Evolutionary conservation across 75 land plant species (phyloP), one percentile per base, ranked within the genome.

Genomic region (Picea glauca): DNA sequence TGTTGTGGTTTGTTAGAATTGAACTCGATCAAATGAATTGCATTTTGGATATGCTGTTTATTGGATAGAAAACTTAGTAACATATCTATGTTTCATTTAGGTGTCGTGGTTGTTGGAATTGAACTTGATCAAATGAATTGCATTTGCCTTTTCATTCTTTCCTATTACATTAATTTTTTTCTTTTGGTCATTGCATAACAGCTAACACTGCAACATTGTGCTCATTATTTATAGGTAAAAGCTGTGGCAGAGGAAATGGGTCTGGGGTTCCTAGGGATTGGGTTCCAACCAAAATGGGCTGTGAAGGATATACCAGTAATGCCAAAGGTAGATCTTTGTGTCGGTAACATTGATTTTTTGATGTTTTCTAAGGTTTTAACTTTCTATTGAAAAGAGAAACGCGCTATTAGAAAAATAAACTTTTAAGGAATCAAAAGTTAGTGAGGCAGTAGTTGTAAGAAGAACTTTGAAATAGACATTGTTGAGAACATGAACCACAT

Each of bases 221-320:
- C 38, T 65, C 86, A 46, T 46, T 46, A 46, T 61, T 61, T 61
- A 3, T 61, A 96, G 99, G 99, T 98, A n/a, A 98, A 98, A 84
- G 98, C 99, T 76, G 99, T 95, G 78, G 91, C 98, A 73, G 99
- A 98, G 76, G 99, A 98, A 83, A 89, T 98, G 86, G 92, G 94
- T 3, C 86, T 98, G 78, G 99, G 99, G 17, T 98, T 98, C 65
- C 77, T 93, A 79, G 99, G 99, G 35, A 92, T 93, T 79, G 99
- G 99, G 13, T 98, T 98, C 80, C 94, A 95, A 80, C 99, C 99
- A 62, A 98, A 98, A 76, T 95, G 98, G 94, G 80, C 62, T 32
- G 54, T 86, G 31, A 79, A 88, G 56, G 91, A 90, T 60, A 98
- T 91, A 62, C 98, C 98, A 75, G 84, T 98, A 14, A 98, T 98